These are phyloP conservation scores for Tetramitus jugosus DNA, from an alignment of 208 protist species.

Conservation along the genomic window DNA sequence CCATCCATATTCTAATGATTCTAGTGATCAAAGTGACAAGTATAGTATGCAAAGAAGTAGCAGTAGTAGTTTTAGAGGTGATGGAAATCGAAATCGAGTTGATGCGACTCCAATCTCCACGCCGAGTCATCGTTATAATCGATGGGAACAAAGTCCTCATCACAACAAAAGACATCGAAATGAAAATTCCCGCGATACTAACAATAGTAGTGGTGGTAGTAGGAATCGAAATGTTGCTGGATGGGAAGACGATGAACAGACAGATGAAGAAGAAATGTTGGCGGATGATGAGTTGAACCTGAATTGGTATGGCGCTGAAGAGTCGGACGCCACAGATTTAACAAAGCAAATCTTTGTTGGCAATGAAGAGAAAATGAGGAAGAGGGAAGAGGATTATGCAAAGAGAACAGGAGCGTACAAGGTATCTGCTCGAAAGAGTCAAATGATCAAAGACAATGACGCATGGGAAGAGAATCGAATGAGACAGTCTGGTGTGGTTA, in stretches of 20 bases:
- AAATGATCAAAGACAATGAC: conserved; percentile 10
- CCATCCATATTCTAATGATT: no score
- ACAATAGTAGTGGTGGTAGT: no score
- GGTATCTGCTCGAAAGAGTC: background rate
- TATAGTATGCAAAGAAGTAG: no score
- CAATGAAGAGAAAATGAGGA: background rate
- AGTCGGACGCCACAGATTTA: background rate
- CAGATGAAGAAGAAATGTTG: background rate
- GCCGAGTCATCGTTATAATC: background rate
- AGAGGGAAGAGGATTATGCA: conserved; percentile 2
- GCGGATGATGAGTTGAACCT: background rate
- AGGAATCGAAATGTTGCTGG: no score
- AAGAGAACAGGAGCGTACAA: background rate
- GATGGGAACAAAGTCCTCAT: no score
- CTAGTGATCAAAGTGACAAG: no score
- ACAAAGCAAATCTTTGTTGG: background rate
- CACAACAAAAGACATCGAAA: no score
- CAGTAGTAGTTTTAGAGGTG: no score
- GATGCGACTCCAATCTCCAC: background rate
- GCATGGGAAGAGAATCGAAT: conserved; percentile 19
- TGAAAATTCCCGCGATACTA: no score
- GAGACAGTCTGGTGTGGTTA: conserved; percentile 28
- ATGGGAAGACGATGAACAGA: background rate
- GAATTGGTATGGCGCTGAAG: conserved; percentile 7
- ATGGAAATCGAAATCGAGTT: no score